Conservation (phyloP, 495 filamentous ascomycete genomes). For the Daldinia childiae region DNA sequence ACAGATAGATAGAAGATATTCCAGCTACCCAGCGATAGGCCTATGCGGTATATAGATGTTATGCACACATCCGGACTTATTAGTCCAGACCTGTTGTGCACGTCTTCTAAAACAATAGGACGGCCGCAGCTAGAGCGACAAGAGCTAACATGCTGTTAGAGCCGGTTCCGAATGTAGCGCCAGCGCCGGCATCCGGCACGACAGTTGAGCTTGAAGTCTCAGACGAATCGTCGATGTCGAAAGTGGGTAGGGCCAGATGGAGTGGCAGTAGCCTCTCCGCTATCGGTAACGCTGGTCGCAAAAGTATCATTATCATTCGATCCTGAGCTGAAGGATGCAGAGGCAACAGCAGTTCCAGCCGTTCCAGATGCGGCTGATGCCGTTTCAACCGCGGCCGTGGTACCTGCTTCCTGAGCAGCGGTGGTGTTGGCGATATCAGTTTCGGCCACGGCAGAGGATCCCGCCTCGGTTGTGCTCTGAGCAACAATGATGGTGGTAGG, state of each 20-base stretch:
- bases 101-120: conserved; percentile 22
- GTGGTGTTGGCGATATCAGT: conserved; percentile 1
- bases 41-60: neutral
- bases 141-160: conserved; percentile 34
- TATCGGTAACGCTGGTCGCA: conserved; percentile 13
- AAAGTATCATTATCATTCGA: conserved; percentile 18
- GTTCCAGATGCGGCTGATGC: neutral
- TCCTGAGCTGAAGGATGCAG: conserved; percentile 21
- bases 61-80: neutral
- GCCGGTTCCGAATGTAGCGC: conserved; percentile 13
- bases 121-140: conserved; percentile 26
- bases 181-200: conserved; percentile 21
- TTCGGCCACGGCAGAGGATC: neutral
- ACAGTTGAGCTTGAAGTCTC: conserved; percentile 14
- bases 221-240: conserved; percentile 29
- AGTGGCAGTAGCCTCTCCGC: conserved; percentile 35
- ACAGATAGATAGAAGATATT: neutral
- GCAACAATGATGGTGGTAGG: neutral
- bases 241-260: conserved; percentile 41
- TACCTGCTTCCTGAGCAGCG: neutral
- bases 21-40: neutral
- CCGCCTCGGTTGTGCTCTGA: neutral
- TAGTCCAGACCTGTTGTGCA: neutral
- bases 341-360: conserved; percentile 6
- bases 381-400: neutral